A percentile compares a stretch with the other conserved stretches of the same genome.
Evolutionary conservation across 2,329 filamentous ascomycete genomes (phyloP).

Genomic region (Mariannaea sp.): DNA sequence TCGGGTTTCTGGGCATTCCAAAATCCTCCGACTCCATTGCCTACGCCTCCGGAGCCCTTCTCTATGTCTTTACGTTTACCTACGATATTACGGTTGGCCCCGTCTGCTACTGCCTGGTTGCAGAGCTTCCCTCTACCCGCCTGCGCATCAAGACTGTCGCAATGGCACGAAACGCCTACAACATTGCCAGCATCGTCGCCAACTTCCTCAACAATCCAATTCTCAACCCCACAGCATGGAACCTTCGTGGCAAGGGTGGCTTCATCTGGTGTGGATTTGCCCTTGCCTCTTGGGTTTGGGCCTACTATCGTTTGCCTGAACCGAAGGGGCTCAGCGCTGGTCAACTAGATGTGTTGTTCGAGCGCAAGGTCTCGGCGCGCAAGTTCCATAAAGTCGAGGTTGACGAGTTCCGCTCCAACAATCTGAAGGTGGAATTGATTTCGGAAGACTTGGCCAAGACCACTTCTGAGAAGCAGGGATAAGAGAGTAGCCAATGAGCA

Average conservation of each 20-base stretch:
- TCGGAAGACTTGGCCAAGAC: too few species aligned
- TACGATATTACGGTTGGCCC: slow-evolving; percentile 44
- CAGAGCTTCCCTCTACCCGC: slow-evolving; percentile 42
- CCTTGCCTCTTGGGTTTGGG: slow-evolving; percentile 41
- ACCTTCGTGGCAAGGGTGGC: slow-evolving; percentile 46
- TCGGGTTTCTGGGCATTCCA: slow-evolving; percentile 45
- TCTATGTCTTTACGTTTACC: slow-evolving; percentile 34
- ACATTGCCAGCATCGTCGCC: slow-evolving; percentile 29
- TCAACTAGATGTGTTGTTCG: slow-evolving; percentile 41
- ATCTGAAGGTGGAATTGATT: too few species aligned
- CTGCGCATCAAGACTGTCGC: slow-evolving; percentile 42
- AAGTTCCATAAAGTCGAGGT: slow-evolving; percentile 33
- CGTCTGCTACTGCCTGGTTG: slow-evolving; percentile 42
- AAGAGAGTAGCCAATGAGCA: too few species aligned
- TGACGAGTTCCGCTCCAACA: too few species aligned
- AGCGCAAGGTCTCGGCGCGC: slow-evolving; percentile 39
- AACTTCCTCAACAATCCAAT: slow-evolving; percentile 30
- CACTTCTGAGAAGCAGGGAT: too few species aligned
- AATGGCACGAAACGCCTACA: slow-evolving; percentile 39
- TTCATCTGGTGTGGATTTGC: slow-evolving; percentile 41
- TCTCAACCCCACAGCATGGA: slow-evolving; percentile 43
- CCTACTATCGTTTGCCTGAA: slow-evolving; percentile 27
- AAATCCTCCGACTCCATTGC: slow-evolving; percentile 21
- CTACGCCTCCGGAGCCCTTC: slow-evolving; percentile 43
- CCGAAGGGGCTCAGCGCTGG: slow-evolving; percentile 32